These are phyloP conservation scores for Exophiala oligosperma DNA, from an alignment of 2,329 filamentous ascomycete species.

Conservation along the genomic window DNA sequence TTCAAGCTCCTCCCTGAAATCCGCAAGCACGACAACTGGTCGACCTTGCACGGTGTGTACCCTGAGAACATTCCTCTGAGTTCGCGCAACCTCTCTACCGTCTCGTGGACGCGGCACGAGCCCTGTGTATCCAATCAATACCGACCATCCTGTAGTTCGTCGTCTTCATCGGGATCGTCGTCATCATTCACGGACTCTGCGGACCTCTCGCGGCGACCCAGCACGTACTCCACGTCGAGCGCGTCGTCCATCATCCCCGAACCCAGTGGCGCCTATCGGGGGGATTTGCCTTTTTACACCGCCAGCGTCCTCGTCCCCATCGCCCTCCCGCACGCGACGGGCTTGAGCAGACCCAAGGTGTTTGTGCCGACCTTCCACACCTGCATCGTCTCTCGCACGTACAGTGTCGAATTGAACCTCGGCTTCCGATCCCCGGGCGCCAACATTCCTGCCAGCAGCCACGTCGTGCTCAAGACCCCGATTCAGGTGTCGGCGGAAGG, in stretches of 20 bases:
- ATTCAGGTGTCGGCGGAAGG: slow-evolving; percentile 41
- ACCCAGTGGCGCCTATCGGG: slow-evolving; percentile 36
- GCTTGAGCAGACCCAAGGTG: slow-evolving; percentile 31
- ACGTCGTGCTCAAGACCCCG: slow-evolving; percentile 43
- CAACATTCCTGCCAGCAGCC: slow-evolving; percentile 38
- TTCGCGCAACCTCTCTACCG: slow-evolving; percentile 57
- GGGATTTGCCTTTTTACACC: slow-evolving; percentile 57
- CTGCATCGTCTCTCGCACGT: slow-evolving; percentile 65
- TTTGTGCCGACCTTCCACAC: slow-evolving; percentile 71
- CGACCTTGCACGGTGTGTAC: slow-evolving; percentile 53
- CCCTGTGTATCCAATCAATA: slow-evolving; percentile 28
- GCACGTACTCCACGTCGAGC: slow-evolving; percentile 25
- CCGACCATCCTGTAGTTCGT: slow-evolving; percentile 23
- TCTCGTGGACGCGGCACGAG: slow-evolving; percentile 56
- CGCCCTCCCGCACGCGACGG: slow-evolving; percentile 49
- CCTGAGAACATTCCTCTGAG: slow-evolving; percentile 55
- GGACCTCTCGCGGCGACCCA: slow-evolving; percentile 28
- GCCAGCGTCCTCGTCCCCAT: slow-evolving; percentile 64
- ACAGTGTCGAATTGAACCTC: slow-evolving; percentile 61
- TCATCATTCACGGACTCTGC: too few relatives aligned
- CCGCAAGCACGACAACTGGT: slow-evolving; percentile 40
- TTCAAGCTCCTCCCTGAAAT: slow-evolving; percentile 52
- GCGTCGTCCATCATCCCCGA: slow-evolving; percentile 27
- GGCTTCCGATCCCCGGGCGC: slow-evolving; percentile 51
- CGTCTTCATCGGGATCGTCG: slow-evolving; percentile 20